Percentiles rank a stretch among this genome's conserved stretches.
Conservation (phyloP, 768 basidiomycete genomes). For the Jaapia argillacea region DNA sequence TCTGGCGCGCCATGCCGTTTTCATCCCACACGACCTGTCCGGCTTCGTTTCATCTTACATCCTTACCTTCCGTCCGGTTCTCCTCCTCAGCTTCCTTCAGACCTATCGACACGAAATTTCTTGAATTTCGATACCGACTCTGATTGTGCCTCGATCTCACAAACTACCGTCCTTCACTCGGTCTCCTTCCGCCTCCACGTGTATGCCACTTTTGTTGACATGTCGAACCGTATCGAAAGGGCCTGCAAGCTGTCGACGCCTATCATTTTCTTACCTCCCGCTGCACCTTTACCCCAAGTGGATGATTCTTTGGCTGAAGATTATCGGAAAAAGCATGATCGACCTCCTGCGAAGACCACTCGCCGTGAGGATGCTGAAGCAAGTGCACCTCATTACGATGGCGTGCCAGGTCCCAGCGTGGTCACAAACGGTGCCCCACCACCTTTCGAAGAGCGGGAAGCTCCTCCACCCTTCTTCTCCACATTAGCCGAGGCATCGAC, state of each 20-base stretch:
- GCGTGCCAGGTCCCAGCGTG: conserved; percentile 70
- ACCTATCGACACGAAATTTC: conserved; percentile 32
- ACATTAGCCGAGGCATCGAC: conserved; percentile 16
- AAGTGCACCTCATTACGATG: conserved; percentile 54
- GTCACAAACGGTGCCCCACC: conserved; percentile 59
- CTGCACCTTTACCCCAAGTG: conserved; percentile 72
- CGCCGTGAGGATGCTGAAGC: conserved; percentile 57
- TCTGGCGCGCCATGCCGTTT: conserved; percentile 92
- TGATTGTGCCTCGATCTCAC: conserved; percentile 69
- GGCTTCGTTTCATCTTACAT: conserved; percentile 74
- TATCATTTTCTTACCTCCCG: conserved; percentile 59
- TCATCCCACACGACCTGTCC: conserved; percentile 65
- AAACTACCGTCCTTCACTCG: conserved; percentile 74
- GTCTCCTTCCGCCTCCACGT: conserved; percentile 71
- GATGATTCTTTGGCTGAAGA: conserved; percentile 63
- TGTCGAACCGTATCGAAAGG: conserved; percentile 55
- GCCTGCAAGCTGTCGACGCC: conserved; percentile 59
- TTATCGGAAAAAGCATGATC: conserved; percentile 84
- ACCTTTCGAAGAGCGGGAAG: conserved; percentile 77
- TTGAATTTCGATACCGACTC: conserved; percentile 44
- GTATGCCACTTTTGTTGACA: conserved; percentile 70
- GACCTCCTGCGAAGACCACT: conserved; percentile 62
- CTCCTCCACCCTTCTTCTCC: conserved; percentile 58
- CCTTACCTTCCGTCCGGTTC: conserved; percentile 41
- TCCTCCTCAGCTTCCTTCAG: conserved; percentile 34